phyloP scores from a whole-genome alignment of 352 stramenopile genomes.

The Phytophthora nicotianae region DNA sequence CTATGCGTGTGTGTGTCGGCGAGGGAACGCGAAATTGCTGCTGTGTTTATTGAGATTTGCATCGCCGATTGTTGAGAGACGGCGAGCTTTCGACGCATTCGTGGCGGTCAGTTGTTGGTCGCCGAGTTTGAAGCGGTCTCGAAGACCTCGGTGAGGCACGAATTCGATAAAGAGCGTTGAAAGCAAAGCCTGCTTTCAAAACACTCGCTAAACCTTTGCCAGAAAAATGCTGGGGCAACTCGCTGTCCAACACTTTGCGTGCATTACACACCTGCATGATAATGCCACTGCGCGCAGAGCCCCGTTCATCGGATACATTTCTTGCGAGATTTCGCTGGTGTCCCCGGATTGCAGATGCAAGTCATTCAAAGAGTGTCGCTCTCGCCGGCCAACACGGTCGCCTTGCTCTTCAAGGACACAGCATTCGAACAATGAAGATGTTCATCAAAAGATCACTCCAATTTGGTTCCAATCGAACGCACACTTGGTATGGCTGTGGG shows the following conservation, averaged over 20 bases:
- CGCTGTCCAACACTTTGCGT: slow-evolving; percentile 16
- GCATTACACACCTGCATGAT: slow-evolving; percentile 16
- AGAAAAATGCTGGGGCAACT: slow-evolving; percentile 1
- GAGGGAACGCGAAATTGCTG: slow-evolving; percentile 29
- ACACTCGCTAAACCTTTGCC: slow-evolving; percentile 10
- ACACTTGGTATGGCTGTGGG: background rate
- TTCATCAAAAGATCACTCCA: background rate
- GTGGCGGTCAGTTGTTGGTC: slow-evolving; percentile 5
- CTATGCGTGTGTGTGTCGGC: slow-evolving; percentile 3
- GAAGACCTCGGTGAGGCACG: background rate
- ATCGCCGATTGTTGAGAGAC: slow-evolving; percentile 25
- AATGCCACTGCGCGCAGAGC: slow-evolving; percentile 14
- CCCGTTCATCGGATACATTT: slow-evolving; percentile 25
- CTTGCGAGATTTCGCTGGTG: slow-evolving; percentile 1
- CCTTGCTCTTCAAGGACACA: too few species aligned
- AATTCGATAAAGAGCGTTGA: background rate
- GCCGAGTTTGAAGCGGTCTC: slow-evolving; percentile 1
- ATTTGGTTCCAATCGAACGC: background rate
- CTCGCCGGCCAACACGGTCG: too few species aligned
- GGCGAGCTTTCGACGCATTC: slow-evolving; percentile 4
- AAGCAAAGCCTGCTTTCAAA: slow-evolving; percentile 26
- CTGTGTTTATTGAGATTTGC: slow-evolving; percentile 27
- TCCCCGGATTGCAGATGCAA: too few species aligned
- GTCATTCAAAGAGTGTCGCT: too few species aligned
- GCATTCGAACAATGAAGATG: slow-evolving; percentile 3